Evolutionary conservation across 768 basidiomycete species (phyloP), one percentile per base, ranked within the genome.

Genomic region (Pisolithus microcarpus): DNA sequence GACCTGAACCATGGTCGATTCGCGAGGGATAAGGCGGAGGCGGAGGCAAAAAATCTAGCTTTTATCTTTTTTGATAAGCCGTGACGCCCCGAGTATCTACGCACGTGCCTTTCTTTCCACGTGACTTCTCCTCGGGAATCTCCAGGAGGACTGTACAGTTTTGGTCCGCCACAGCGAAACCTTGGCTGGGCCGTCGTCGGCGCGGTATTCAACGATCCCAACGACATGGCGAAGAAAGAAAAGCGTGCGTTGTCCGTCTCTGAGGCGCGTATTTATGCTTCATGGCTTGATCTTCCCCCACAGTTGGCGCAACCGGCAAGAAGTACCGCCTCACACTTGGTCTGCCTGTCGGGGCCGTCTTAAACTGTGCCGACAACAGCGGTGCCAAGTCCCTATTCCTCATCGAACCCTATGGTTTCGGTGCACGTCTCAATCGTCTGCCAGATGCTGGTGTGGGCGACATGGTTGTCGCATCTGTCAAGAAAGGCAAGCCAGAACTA

Each of bases 401-500:
- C 66, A 98, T 99, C 66, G 91, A 95, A 71, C 91, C 96, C 49
- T 93, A 83, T 66, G 90, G 94, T 48, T 90, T 88, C 70, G 96
- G 96, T 71, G 87, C 96, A 57, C 92, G 87, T 69, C 82, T 98
- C 46, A 98, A 98, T 82, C 81, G 96, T 73, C 79, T 98, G 55
- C 96, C 96, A 56, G 95, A 96, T 70, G 93, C 89, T 56, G 87
- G 86, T 78, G 89, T 91, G 52, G 90, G 91, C 52, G 91, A 93
- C 70, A 93, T 94, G 91, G 84, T 94, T 55, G 88, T 95, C 53
- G 91, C 91, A 52, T 91, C 88, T 48, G 96, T 99, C 65, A 98
- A 99, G 83, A 98, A 98, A 81, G 96, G 96, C 71, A 98, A 99
- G 78, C 96, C 96, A 34, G 96, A 99, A 74, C 74, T 99, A 68